phyloP scores from a whole-genome alignment of 768 basidiomycete genomes.

The Tulasnella sp. region DNA sequence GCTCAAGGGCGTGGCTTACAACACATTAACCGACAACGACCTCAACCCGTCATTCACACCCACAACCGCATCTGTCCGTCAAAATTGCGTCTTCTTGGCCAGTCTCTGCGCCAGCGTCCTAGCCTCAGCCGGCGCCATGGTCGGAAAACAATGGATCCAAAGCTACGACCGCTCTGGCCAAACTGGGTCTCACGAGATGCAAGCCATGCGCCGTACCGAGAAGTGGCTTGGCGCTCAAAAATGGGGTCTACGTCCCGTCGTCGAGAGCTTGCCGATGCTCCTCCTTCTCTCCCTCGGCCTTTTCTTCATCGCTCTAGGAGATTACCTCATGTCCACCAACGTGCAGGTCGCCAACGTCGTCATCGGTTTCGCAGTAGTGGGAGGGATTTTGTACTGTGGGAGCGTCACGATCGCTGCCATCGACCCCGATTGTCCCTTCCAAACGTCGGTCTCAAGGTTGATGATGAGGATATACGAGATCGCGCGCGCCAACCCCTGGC shows the following conservation, averaged over 20 bases:
- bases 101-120: conserved; percentile 1
- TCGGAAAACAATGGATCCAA: conserved; percentile 4
- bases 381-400: not conserved
- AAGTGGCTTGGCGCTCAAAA: not conserved
- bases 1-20: not conserved
- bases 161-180: not conserved
- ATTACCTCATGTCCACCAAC: not conserved
- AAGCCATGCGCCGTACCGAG: not conserved
- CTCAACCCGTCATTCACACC: not conserved
- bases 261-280: not conserved
- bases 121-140: not conserved
- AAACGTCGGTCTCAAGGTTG: not conserved
- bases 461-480: too few relatives aligned
- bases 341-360: not conserved
- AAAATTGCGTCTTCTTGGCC: not conserved
- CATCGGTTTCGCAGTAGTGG: not conserved
- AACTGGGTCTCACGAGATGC: not conserved
- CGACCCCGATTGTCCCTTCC: not conserved
- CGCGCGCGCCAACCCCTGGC: too few relatives aligned
- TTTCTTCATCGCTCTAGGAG: not conserved
- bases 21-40: not conserved
- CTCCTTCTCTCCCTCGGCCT: not conserved
- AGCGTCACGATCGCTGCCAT: not conserved
- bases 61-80: not conserved
- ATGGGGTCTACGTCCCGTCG: not conserved